Conservation (phyloP, 2,329 filamentous ascomycete genomes). For the Fusarium robinianum region DNA sequence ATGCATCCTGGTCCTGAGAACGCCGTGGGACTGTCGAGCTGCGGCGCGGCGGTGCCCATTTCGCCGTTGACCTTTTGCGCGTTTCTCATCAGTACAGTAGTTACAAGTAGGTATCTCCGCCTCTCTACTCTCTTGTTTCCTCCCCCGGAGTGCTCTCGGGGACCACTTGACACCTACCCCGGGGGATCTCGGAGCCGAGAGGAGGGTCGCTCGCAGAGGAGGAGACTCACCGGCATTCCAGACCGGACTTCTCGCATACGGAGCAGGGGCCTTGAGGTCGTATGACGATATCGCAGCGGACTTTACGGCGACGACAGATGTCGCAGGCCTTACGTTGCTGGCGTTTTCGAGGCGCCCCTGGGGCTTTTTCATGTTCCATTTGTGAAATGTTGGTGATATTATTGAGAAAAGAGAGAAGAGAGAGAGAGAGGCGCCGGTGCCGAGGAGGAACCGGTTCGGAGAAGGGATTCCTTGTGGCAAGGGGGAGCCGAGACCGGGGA, state of each 20-base stretch:
- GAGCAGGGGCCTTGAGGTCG: conserved; percentile 25
- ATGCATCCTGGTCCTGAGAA: neutral
- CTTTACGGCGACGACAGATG: conserved; percentile 33
- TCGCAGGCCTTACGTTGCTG: conserved; percentile 37
- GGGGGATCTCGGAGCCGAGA: conserved; percentile 21
- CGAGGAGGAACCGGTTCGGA: no score
- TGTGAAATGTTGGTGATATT: no score
- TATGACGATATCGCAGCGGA: conserved; percentile 32
- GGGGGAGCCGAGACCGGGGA: no score
- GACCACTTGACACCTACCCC: no score
- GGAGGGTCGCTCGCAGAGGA: no score
- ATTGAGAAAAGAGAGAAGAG: no score
- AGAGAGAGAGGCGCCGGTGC: no score
- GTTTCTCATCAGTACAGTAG: no score
- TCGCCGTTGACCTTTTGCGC: conserved; percentile 33
- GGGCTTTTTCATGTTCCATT: conserved; percentile 16
- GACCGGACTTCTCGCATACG: conserved; percentile 32
- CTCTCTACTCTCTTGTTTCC: no score
- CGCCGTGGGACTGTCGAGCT: conserved; percentile 17
- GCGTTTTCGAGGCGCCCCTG: conserved; percentile 35
- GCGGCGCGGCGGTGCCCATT: conserved; percentile 27
- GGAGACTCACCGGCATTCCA: conserved; percentile 32
- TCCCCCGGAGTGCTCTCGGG: no score
- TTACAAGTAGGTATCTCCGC: no score
- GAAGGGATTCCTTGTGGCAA: no score